Conservation (phyloP, 108 stramenopile genomes). For the Aurantiochytrium sp. region DNA sequence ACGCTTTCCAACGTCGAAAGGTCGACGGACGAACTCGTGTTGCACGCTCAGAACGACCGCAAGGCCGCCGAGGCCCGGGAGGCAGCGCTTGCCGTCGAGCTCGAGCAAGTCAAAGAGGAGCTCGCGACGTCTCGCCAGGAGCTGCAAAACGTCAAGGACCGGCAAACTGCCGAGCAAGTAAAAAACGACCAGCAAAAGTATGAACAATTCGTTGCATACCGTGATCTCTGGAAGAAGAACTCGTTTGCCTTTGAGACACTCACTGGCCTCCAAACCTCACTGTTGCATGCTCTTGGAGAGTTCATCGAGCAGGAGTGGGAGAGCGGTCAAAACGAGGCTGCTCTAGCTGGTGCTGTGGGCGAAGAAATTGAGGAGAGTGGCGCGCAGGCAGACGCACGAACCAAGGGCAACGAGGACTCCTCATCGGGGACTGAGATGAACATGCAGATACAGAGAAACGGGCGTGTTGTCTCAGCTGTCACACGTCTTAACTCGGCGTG, state of each 20-base stretch:
- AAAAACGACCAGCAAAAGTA: background rate
- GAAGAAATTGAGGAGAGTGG: too few relatives aligned
- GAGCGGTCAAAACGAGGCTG: too few relatives aligned
- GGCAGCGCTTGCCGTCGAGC: background rate
- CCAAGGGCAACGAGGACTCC: too few relatives aligned
- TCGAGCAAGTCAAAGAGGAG: background rate
- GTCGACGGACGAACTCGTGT: background rate
- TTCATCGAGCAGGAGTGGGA: background rate
- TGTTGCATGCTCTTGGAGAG: background rate
- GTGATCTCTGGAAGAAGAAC: conserved; percentile 3
- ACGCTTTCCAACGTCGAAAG: background rate
- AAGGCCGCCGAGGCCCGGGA: background rate
- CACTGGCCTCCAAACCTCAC: background rate
- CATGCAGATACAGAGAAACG: background rate
- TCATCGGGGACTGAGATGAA: background rate
- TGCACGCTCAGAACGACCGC: background rate
- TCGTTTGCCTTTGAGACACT: background rate
- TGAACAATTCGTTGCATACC: background rate
- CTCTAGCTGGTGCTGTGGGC: too few relatives aligned
- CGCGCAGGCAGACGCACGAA: too few relatives aligned
- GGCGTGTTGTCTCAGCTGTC: background rate
- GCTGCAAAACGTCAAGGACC: background rate
- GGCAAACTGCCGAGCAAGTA: background rate
- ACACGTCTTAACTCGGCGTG: background rate
- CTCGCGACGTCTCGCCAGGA: background rate